These are phyloP conservation scores for Candida caryicola DNA, from an alignment of 805 yeast genomes.

Conservation along the genomic window DNA sequence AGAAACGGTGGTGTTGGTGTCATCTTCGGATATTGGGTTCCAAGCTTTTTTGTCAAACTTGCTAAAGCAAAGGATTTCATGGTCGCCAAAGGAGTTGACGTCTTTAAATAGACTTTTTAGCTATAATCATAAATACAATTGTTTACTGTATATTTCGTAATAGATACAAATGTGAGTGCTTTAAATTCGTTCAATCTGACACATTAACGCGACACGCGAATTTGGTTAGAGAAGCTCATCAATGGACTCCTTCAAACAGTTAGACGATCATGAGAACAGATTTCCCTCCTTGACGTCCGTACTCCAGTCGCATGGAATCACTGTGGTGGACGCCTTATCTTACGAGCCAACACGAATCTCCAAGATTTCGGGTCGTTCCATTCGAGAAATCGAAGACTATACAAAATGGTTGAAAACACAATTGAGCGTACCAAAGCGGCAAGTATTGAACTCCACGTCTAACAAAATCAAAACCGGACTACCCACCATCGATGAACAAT, in stretches of 20 bases:
- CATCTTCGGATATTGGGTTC: conserved; percentile 25
- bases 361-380: conserved; percentile 22
- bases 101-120: no score
- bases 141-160: no score
- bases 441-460: not conserved
- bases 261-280: conserved; percentile 10
- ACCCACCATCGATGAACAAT: conserved; percentile 20
- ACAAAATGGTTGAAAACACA: conserved; percentile 6
- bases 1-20: conserved; percentile 36
- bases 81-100: no score
- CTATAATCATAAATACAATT: no score
- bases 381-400: conserved; percentile 25
- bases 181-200: no score
- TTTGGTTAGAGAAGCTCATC: not conserved
- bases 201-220: no score
- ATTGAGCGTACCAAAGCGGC: conserved; percentile 2
- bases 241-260: conserved; percentile 28
- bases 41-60: conserved; percentile 26
- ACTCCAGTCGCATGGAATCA: conserved; percentile 22
- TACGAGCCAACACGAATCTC: conserved; percentile 17
- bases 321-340: conserved; percentile 24
- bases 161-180: no score
- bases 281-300: conserved; percentile 16
- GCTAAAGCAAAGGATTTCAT: conserved; percentile 28
- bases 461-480: conserved; percentile 23